These are phyloP conservation scores for Monilinia fructicola DNA, from an alignment of 2,329 filamentous ascomycete species.

Conservation along the genomic window DNA sequence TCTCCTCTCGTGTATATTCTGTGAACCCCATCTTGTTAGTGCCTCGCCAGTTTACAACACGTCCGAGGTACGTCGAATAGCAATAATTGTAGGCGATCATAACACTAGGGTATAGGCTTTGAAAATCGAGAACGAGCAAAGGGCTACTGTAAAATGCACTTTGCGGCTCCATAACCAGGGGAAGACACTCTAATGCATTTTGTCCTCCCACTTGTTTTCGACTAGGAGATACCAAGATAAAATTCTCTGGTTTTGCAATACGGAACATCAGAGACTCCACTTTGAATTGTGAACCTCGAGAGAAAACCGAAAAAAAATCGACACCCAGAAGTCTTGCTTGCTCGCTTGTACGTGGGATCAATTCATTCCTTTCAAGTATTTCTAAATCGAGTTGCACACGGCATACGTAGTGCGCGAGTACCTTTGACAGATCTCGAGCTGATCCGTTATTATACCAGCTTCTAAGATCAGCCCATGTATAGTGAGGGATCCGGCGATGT, in stretches of 20 bases:
- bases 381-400: constrained; percentile 82
- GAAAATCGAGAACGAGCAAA: constrained; percentile 88
- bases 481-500: constrained; percentile 84
- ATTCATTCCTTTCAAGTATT: constrained; percentile 85
- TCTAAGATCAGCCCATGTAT: constrained; percentile 75
- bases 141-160: constrained; percentile 92
- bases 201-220: constrained; percentile 89
- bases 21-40: constrained; percentile 92
- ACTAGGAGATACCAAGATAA: constrained; percentile 84
- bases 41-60: constrained; percentile 84
- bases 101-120: constrained; percentile 92
- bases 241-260: constrained; percentile 96
- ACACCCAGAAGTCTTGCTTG: constrained; percentile 90
- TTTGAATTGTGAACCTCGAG: constrained; percentile 94
- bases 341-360: constrained; percentile 86
- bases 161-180: constrained; percentile 95
- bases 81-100: constrained; percentile 99
- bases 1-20: constrained; percentile 75
- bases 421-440: constrained; percentile 67
- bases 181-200: constrained; percentile 90
- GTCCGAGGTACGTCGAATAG: constrained; percentile 92
- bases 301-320: constrained; percentile 96
- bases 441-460: constrained; percentile 74
- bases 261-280: constrained; percentile 99
- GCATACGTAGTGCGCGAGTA: constrained; percentile 74